Evolutionary conservation across 345 rosid species (phyloP), one percentile per base, ranked within the genome.

Genomic region (Arabidopsis thaliana): DNA sequence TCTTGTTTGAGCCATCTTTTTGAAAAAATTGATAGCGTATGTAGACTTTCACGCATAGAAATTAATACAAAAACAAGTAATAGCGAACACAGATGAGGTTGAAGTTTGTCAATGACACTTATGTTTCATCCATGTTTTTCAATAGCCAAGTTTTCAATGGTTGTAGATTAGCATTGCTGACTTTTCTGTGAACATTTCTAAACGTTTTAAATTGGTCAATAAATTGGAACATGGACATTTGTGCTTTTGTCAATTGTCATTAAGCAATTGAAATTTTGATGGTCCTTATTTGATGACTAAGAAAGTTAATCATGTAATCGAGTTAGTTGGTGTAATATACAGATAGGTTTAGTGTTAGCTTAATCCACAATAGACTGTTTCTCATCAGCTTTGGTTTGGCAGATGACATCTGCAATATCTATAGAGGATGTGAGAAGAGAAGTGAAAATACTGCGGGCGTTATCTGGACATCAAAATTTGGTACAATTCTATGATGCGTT

Each of bases 321-420:
- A 59, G 46, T 45, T 14, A 10, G 37, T 25, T 65, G 55, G 8
- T 1, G 1, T 41, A 41, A 11, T 49, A 50, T 22, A n/a, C 16
- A 28, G 20, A 55, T 32, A 6, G 57, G 12, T 70, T 23, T 20
- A 52, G 16, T 61, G 34, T 61, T 52, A 52, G 48, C 32, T 42
- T 76, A 34, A 40, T 44, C 33, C 49, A 49, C 24, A 13, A 65
- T 38, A 71, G 42, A 58, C 23, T 41, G 22, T 42, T 59, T 58
- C 69, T 78, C 30, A 58, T 56, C n/a, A 33, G 49, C 38, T 79
- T 56, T n/a, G 25, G 36, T 57, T 71, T 71, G 5, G 65, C 91
- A 95, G 99, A 92, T 95, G 98, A 88, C 99, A 48, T 89, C 97
- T 72, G 94, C 99, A 57, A 95, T 95, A 81, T 90, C 99, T 44